Evolutionary conservation across 495 filamentous ascomycete genomes (phyloP).

Genomic region (Penicillium turbatum): DNA sequence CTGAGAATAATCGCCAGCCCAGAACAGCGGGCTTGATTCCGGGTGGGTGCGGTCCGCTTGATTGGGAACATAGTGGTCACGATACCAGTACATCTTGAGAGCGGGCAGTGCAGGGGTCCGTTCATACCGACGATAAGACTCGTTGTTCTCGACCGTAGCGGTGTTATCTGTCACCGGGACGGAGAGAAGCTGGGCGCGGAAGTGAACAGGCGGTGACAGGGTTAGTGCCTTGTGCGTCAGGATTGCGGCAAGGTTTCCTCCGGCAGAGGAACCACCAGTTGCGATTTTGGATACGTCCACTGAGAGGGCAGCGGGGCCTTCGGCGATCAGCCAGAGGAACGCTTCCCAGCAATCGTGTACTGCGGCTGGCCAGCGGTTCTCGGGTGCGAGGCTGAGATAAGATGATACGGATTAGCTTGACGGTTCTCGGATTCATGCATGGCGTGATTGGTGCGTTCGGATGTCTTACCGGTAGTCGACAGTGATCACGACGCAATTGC

Average conservation of each 20-base stretch:
- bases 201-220: slow-evolving; percentile 39
- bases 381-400: slow-evolving; percentile 43
- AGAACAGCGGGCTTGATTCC: slow-evolving; percentile 53
- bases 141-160: slow-evolving; percentile 39
- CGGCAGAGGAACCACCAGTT: slow-evolving; percentile 54
- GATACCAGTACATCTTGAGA: slow-evolving; percentile 56
- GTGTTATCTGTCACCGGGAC: slow-evolving; percentile 59
- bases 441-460: slow-evolving; percentile 6
- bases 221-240: slow-evolving; percentile 52
- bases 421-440: not conserved
- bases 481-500: slow-evolving; percentile 49
- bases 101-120: slow-evolving; percentile 48
- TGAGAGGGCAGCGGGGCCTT: slow-evolving; percentile 34
- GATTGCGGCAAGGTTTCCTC: slow-evolving; percentile 51
- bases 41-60: slow-evolving; percentile 41
- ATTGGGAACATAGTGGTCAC: slow-evolving; percentile 52
- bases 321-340: slow-evolving; percentile 49
- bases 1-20: slow-evolving; percentile 42
- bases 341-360: slow-evolving; percentile 56
- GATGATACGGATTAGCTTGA: not conserved
- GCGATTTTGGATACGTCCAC: slow-evolving; percentile 46
- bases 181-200: slow-evolving; percentile 50
- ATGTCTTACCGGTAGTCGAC: slow-evolving; percentile 52
- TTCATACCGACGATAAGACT: slow-evolving; percentile 48
- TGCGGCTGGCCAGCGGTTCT: slow-evolving; percentile 52